Conservation (phyloP, 1,139 yeast species). For the Geotrichum restrictum region DNA sequence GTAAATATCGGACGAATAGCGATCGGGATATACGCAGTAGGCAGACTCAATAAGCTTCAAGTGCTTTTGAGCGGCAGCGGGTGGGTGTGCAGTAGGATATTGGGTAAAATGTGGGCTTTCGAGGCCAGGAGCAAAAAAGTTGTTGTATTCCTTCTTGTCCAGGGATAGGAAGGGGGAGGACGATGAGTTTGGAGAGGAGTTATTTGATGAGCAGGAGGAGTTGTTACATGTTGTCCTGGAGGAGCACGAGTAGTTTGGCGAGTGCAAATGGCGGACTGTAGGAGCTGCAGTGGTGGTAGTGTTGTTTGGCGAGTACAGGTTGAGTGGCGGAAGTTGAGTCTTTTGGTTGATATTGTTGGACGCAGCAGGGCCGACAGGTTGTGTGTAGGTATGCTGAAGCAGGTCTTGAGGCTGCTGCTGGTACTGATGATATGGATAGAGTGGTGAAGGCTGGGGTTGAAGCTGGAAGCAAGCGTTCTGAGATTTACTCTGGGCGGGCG, state of each 20-base stretch:
- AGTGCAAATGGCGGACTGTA: background rate
- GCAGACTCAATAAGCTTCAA: background rate
- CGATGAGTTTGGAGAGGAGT: conserved; percentile 5
- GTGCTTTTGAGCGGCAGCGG: background rate
- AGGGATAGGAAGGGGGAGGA: conserved; percentile 4
- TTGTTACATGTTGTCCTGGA: background rate
- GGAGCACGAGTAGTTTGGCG: conserved; percentile 1
- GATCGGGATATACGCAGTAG: background rate
- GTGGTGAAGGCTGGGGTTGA: background rate
- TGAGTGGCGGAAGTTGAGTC: conserved; percentile 4
- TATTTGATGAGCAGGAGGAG: conserved; percentile 3
- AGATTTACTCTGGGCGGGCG: conserved; percentile 6
- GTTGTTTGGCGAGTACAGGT: background rate
- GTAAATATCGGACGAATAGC: background rate
- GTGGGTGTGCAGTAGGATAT: background rate
- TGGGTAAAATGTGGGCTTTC: background rate
- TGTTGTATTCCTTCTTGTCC: background rate
- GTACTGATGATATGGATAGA: background rate
- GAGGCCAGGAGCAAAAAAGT: background rate
- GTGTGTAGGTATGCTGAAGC: background rate
- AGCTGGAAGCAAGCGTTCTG: background rate
- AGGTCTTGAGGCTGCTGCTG: background rate
- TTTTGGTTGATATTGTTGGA: too few relatives aligned
- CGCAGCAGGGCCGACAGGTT: too few relatives aligned
- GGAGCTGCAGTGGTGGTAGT: background rate